Percentiles rank a stretch among this genome's conserved stretches.
Conservation (phyloP, 345 rosid genomes). For the Rhizophora apiculata region DNA sequence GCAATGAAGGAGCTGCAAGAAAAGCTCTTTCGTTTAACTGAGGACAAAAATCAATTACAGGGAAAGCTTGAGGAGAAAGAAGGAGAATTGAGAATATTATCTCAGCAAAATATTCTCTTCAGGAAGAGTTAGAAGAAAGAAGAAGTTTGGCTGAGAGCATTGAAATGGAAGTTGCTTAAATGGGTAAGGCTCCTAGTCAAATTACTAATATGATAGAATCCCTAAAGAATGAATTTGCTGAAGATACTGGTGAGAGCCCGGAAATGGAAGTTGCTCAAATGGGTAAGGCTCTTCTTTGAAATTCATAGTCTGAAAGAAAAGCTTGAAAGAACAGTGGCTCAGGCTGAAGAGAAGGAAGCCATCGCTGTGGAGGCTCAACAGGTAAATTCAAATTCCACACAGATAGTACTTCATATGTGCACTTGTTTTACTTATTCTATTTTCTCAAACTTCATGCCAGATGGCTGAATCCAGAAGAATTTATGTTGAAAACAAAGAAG, state of each 20-base stretch:
- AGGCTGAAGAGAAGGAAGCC: constrained; percentile 60
- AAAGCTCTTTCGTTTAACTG: constrained; percentile 37
- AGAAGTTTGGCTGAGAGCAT: constrained; percentile 46
- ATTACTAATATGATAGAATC: constrained; percentile 52
- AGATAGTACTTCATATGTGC: too few species aligned
- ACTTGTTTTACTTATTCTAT: not conserved
- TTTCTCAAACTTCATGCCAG: constrained; percentile 30
- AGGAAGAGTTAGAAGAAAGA: constrained; percentile 54
- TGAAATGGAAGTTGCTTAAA: constrained; percentile 63
- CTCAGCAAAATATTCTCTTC: constrained; percentile 44
- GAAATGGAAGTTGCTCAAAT: too few species aligned
- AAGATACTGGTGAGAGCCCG: constrained; percentile 44
- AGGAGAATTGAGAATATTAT: constrained; percentile 42
- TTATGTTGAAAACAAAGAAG: constrained; percentile 75
- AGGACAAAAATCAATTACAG: constrained; percentile 51
- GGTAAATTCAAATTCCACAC: constrained; percentile 37
- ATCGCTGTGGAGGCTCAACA: constrained; percentile 65
- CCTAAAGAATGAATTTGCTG: constrained; percentile 45
- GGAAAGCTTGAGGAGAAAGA: constrained; percentile 60
- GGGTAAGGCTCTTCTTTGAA: constrained; percentile 35
- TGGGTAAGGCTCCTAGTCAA: constrained; percentile 53
- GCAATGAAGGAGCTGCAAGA: constrained; percentile 49
- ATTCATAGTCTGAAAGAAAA: constrained; percentile 58
- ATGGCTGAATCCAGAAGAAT: constrained; percentile 65
- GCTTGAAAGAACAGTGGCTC: constrained; percentile 45